phyloP scores from a whole-genome alignment of 768 basidiomycete species.

The Kwoniella sp. region DNA sequence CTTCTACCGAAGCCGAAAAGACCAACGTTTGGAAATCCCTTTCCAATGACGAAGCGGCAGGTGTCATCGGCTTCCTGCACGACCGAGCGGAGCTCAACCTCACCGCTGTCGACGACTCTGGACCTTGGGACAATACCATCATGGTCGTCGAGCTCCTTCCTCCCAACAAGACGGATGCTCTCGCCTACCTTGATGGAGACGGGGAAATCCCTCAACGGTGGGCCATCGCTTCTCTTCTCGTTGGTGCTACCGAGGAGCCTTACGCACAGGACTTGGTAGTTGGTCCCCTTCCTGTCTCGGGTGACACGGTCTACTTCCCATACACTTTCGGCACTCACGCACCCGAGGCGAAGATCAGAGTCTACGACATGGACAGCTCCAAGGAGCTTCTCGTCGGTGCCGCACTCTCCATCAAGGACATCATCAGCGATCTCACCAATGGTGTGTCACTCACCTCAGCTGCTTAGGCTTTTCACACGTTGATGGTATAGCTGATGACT shows the following conservation, averaged over 20 bases:
- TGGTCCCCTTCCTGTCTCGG: constrained; percentile 46
- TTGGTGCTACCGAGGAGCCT: constrained; percentile 36
- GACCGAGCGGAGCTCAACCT: constrained; percentile 32
- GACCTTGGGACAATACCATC: constrained; percentile 26
- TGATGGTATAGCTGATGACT: background rate
- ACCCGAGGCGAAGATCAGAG: constrained; percentile 29
- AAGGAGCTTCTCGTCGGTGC: constrained; percentile 14
- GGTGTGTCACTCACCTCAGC: constrained; percentile 6
- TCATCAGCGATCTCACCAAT: constrained; percentile 44
- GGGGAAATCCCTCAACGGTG: constrained; percentile 32
- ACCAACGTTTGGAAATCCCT: constrained; percentile 30
- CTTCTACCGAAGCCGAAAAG: constrained; percentile 24
- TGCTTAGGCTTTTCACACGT: background rate
- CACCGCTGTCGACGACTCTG: constrained; percentile 31
- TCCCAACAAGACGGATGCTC: constrained; percentile 34
- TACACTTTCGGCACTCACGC: constrained; percentile 36
- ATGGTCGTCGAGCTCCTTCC: constrained; percentile 30
- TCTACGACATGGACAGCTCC: constrained; percentile 43
- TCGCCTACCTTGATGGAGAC: constrained; percentile 30
- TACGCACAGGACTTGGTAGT: constrained; percentile 40
- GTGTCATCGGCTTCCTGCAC: constrained; percentile 34
- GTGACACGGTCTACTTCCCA: constrained; percentile 63
- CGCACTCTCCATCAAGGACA: constrained; percentile 41
- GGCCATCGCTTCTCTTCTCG: constrained; percentile 33
- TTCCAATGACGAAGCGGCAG: constrained; percentile 36